A percentile compares a stretch with the other conserved stretches of the same genome.
Evolutionary conservation across 2,329 filamentous ascomycete genomes (phyloP).

Genomic region (Lachnum nothofagi): DNA sequence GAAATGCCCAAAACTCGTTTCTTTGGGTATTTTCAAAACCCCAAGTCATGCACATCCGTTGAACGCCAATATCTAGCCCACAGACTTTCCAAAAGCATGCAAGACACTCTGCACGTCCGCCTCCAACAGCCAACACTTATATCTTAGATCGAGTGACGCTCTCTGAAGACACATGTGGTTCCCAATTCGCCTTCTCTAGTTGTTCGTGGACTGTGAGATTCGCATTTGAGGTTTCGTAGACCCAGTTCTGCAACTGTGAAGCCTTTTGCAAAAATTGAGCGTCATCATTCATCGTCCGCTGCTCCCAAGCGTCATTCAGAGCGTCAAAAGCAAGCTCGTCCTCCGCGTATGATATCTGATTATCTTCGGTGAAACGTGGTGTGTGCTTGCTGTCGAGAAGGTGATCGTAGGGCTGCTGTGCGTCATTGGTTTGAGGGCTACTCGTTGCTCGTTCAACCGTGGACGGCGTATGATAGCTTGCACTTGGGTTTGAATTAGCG

Average conservation of each 20-base stretch:
- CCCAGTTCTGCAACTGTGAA: conserved; percentile 7
- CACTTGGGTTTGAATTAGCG: background rate
- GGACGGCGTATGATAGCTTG: background rate
- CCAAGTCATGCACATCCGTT: background rate
- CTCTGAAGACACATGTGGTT: background rate
- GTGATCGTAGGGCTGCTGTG: background rate
- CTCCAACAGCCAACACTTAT: background rate
- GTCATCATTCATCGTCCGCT: background rate
- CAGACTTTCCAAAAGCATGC: background rate
- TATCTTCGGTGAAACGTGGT: background rate
- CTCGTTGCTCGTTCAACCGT: background rate
- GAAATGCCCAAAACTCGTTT: background rate
- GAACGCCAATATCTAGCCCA: background rate
- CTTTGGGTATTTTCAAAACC: background rate
- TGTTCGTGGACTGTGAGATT: conserved; percentile 11
- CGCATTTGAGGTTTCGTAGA: conserved; percentile 2
- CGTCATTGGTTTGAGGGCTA: background rate
- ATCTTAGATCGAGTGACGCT: background rate
- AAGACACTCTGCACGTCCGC: background rate
- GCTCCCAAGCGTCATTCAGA: background rate
- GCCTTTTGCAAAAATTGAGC: background rate
- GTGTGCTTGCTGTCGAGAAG: background rate
- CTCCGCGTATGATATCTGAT: background rate
- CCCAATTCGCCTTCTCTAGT: conserved; percentile 12
- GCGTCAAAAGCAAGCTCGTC: background rate